Evolutionary conservation across 2,329 filamentous ascomycete genomes (phyloP), one percentile per base, ranked within the genome.

Genomic region (Pseudocercospora crystallina): DNA sequence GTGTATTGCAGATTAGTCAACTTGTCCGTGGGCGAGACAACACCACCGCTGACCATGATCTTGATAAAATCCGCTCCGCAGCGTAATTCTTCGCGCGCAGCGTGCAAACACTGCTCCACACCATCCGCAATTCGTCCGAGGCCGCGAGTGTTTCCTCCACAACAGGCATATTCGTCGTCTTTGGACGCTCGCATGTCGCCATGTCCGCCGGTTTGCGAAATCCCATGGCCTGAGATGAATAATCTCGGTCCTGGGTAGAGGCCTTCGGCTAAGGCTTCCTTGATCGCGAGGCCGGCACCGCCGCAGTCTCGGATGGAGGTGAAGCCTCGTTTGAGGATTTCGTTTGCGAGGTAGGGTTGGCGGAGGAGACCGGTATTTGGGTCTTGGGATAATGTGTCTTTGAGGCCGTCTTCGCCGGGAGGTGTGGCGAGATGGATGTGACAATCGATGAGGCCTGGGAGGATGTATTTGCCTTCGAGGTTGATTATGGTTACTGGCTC

Each of bases 11-110:
- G 65, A 58, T 77, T 73, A 7, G 76, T 73, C 9, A 84, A 67
- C 34, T 67, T 68, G 59, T 84, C 81, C 0, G 79, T 81, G 0
- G 79, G 79, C 9, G 73, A 78, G 0, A 77, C 73, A 1, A 84
- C 80, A 8, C 82, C 81, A 1, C 82, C 81, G 5, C 74, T 74
- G 1, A 71, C 72, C 80, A 83, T 83, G 54, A 85, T 80, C 64
- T 84, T 84, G 64, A 85, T 75, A 57, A 84, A 83, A 59, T 84
- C 79, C 1, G 79, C 77, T 2, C 81, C 81, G 8, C 67, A 71
- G 2, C 81, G 71, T 0, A 85, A 63, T 61, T 83, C 76, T 44
- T 82, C 79, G 2, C 81, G 71, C 0, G 76, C 73, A 7, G 70
- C 75, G 14, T 73, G 72, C 36, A 80, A 69, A 54, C 80, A 83